Base-by-base conservation (phyloP, 169 alveolate species). In the Cytauxzoon felis region DNA sequence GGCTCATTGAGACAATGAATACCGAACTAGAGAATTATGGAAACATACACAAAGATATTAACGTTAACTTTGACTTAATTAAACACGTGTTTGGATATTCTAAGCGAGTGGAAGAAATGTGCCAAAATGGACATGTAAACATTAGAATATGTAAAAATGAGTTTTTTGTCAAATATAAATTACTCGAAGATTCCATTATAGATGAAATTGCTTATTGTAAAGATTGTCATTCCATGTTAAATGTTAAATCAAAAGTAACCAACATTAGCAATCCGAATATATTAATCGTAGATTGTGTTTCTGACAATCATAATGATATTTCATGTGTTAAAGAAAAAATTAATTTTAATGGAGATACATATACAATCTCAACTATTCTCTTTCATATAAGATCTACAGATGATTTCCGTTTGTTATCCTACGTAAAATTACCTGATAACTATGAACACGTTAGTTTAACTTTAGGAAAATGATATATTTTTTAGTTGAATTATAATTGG, bases 1-100 rank as follows among this genome's bases (percentile, higher is more conserved):
- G 84, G 84, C 34, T 73, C 26, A 65, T 76, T 3, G 81, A 76
- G 23, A 76, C 57, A 40, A 43, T 76, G 59, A 76, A 52, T 40
- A 51, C 63, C 0, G 86, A 76, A 26, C 57, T 76, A 36, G 58
- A 65, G 43, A 64, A 21, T 41, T 57, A 65, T 29, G 51, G 57
- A 45, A 40, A 16, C 33, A 49, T 29, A n/a, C 24, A 42, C 6
- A 40, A 38, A 16, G 16, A 18, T 2, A 29, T 18, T 9, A 38
- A 4, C 5, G 36, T 16, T 2, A 60, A 34, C 7, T 19, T 32
- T n/a, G 42, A 51, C 18, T 50, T 76, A 4, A 65, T 76, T 19
- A 64, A 65, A 38, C 50, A 50, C 41, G 66, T 66, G n/a, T 76
- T 76, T 33, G 78, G 80, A 0, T 64, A 51, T 32, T 58, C 80